Base-by-base conservation (phyloP, 1,139 yeast genomes). In the Magnusiomyces suaveolens region DNA sequence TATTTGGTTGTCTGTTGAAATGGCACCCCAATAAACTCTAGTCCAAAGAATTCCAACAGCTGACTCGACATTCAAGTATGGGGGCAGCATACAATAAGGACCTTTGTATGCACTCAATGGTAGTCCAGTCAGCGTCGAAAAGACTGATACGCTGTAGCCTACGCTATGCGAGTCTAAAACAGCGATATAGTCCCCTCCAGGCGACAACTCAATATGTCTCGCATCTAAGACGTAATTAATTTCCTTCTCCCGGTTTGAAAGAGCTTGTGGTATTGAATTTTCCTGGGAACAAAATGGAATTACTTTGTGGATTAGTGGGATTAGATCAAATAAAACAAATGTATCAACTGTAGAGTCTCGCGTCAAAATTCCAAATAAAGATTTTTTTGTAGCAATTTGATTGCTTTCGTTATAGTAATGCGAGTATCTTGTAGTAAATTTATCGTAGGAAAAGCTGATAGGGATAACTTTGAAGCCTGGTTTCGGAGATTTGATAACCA, bases 301-400 rank as follows among this genome's bases (percentile, higher is more conserved):
- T 4, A n/a, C 20, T 12, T 12, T 16, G 16, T 38, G 41, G 41
- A 38, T 38, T 3, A 3, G n/a, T 6, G 41, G 41, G 8, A 38
- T 39, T 3, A 46, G 47, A 46, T 46, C 48, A 46, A 46, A 46
- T 3, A 46, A 24, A 4, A 46, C 38, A 26, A 46, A n/a, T 38
- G 41, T 38, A 14, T 43, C 47, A 23, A 6, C 24, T 43, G 47
- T 16, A 43, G 29, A 43, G 21, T 43, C 47, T 24, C 47, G 21
- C 8, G 29, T 25, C 26, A 43, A 24, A 6, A 43, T 43, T 43
- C 47, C 47, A 43, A 21, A 43, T 24, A 43, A 43, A 14, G 26
- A 12, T 16, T 14, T n/a, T 16, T 43, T 18, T 21, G 8, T 23
- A 21, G 14, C 26, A 12, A 12, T 14, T 23, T 21, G 6, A 32